phyloP scores from a whole-genome alignment of 108 stramenopile genomes.

The Parmales sp. region DNA sequence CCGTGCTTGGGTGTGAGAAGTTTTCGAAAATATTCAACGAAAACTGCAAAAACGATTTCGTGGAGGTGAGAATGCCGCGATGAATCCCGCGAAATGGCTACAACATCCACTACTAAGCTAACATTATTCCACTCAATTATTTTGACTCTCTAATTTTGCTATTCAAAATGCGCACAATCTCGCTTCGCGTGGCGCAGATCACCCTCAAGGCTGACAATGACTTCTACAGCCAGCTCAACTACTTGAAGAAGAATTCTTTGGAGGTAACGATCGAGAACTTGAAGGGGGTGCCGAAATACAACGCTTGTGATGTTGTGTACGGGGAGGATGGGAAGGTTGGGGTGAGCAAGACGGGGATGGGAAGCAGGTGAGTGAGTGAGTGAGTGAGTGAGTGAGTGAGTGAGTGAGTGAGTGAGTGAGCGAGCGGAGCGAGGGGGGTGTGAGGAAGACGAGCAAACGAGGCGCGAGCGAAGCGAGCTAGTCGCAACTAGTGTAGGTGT shows the following conservation, averaged over 20 bases:
- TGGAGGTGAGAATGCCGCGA: neutral
- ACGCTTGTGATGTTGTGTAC: conserved; percentile 44
- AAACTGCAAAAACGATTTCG: conserved; percentile 14
- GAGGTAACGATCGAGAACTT: conserved; percentile 53
- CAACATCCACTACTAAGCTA: no score
- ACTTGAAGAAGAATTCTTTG: conserved; percentile 38
- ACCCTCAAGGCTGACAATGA: conserved; percentile 88
- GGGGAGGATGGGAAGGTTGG: conserved; percentile 36
- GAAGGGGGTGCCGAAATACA: conserved; percentile 53
- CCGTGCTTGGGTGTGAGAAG: conserved; percentile 16
- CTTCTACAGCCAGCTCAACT: conserved; percentile 78
- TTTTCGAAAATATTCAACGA: conserved; percentile 13
- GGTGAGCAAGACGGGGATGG: conserved; percentile 85
- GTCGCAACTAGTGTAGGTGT: no score
- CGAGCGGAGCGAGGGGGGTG: no score
- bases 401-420: no score
- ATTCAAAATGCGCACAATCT: no score
- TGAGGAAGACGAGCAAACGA: no score
- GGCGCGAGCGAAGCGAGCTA: no score
- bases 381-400: no score
- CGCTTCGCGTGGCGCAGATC: conserved; percentile 41
- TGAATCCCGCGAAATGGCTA: no score
- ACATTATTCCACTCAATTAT: no score
- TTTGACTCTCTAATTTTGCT: no score
- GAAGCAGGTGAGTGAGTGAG: no score